Percentiles rank a stretch among this genome's conserved stretches.
These are phyloP conservation scores for Cryptococcus sp. DNA, from an alignment of 1,284 basidiomycete species.

Conservation along the genomic window DNA sequence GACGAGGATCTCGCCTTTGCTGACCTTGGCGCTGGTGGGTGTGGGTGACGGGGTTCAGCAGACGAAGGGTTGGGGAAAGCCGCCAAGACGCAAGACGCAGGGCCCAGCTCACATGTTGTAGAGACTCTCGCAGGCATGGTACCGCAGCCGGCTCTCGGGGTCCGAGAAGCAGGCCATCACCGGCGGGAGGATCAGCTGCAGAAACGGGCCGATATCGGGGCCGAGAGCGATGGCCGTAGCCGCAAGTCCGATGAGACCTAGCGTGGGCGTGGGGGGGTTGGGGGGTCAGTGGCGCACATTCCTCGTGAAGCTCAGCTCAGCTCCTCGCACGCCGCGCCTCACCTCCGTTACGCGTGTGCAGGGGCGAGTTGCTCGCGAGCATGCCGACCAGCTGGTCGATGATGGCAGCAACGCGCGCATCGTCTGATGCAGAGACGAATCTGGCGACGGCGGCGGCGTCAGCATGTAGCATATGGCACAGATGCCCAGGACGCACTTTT, in stretches of 20 bases:
- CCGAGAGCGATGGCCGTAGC: constrained; percentile 94
- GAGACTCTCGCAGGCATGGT: constrained; percentile 83
- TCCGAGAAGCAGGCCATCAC: constrained; percentile 93
- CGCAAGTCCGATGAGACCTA: constrained; percentile 81
- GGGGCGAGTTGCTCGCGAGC: constrained; percentile 73
- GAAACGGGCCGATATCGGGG: constrained; percentile 86
- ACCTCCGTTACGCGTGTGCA: constrained; percentile 90
- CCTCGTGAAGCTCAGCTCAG: no score
- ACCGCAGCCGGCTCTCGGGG: constrained; percentile 85
- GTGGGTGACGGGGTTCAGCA: no score
- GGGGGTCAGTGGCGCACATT: no score
- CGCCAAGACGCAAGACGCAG: no score
- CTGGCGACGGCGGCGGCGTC: constrained; percentile 46
- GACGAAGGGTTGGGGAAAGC: neutral
- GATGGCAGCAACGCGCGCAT: constrained; percentile 76
- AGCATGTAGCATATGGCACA: neutral
- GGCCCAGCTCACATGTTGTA: constrained; percentile 79
- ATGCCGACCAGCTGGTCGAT: constrained; percentile 93
- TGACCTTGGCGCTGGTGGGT: constrained; percentile 73
- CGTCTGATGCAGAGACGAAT: constrained; percentile 80
- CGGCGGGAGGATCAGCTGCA: constrained; percentile 86
- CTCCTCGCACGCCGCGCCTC: constrained; percentile 5
- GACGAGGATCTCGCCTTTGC: constrained; percentile 92
- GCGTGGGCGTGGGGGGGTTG: no score
- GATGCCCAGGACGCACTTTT: constrained; percentile 62